Evolutionary conservation across 2,329 filamentous ascomycete genomes (phyloP).

Genomic region (Aspergillus oerlinghausenensis): DNA sequence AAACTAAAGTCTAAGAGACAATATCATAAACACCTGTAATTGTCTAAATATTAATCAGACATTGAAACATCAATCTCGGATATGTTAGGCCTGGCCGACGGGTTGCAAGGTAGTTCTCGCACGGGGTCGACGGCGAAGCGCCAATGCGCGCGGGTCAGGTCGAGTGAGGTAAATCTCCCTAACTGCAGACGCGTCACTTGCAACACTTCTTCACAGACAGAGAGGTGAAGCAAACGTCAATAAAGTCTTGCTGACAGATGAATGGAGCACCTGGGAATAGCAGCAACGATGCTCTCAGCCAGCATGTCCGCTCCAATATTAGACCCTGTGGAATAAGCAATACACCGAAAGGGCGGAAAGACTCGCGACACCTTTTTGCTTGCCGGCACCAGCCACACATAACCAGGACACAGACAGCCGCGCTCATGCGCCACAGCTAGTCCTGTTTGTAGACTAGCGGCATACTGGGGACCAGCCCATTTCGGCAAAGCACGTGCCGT

Average conservation of each 20-base stretch:
- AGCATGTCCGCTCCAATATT: not conserved
- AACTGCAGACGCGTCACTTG: slow-evolving; percentile 2
- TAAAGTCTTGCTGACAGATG: not conserved
- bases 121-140: not conserved
- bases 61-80: not conserved
- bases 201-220: not conserved
- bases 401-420: not conserved
- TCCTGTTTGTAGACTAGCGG: not conserved
- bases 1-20: not conserved
- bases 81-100: not conserved
- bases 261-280: not conserved
- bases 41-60: not conserved
- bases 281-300: not conserved
- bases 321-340: not conserved
- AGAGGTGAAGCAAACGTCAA: not conserved
- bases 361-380: slow-evolving; percentile 5
- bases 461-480: not conserved
- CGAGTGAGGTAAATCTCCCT: not conserved
- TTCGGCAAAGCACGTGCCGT: not conserved
- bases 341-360: slow-evolving; percentile 1
- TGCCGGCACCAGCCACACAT: not conserved
- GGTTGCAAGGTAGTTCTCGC: not conserved
- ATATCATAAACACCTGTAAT: not conserved
- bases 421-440: not conserved
- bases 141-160: not conserved